A percentile compares a stretch with the other conserved stretches of the same genome.
Evolutionary conservation across 257 asterid species (phyloP).

Genomic region (Capsicum pubescens): DNA sequence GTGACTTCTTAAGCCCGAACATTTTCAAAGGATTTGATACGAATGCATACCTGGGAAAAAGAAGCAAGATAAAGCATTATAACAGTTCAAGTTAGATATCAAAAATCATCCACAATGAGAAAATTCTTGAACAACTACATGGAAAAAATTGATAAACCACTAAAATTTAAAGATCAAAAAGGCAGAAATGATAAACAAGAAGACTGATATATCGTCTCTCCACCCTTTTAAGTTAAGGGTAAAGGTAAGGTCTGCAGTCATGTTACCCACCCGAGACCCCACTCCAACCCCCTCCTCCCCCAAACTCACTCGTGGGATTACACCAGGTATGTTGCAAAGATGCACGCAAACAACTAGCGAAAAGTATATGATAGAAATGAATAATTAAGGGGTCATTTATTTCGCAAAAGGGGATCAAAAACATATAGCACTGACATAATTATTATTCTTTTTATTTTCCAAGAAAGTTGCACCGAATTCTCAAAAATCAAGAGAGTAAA

Average conservation of each 20-base stretch:
- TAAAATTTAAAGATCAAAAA: background rate
- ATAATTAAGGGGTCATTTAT: too few species aligned
- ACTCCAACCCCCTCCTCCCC: too few species aligned
- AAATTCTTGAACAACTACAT: background rate
- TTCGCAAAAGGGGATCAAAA: background rate
- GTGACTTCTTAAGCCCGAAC: conserved; percentile 69
- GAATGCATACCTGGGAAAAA: background rate
- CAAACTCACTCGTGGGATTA: too few species aligned
- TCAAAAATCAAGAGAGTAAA: background rate
- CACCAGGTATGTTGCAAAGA: too few species aligned
- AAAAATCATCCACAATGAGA: background rate
- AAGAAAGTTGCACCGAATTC: background rate
- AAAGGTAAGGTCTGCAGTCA: too few species aligned
- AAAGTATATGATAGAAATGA: too few species aligned
- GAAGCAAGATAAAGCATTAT: background rate
- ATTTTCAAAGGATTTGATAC: conserved; percentile 37
- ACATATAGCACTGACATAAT: background rate
- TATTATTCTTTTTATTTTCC: too few species aligned
- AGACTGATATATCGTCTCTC: too few species aligned
- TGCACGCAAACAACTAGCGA: too few species aligned
- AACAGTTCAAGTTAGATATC: conserved; percentile 2
- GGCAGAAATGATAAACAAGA: background rate
- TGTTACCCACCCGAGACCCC: too few species aligned
- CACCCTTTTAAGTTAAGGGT: too few species aligned
- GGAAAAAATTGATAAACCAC: background rate